Percentiles rank a stretch among this genome's conserved stretches.
Conservation (phyloP, 352 stramenopile genomes). For the Blastocystis sp. region DNA sequence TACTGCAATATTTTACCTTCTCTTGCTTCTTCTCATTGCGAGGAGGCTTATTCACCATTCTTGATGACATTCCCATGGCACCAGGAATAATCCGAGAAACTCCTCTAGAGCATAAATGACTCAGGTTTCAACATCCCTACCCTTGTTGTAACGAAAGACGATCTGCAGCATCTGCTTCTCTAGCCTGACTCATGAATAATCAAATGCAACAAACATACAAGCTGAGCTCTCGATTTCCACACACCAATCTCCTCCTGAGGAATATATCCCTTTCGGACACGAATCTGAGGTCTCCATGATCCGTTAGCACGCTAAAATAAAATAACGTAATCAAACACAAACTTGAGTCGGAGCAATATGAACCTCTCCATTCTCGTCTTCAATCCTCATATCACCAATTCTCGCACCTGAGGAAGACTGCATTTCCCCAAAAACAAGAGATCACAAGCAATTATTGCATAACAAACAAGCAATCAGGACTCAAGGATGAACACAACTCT, state of each 20-base stretch:
- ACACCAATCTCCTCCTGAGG: conserved; percentile 33
- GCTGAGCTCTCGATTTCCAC: not conserved
- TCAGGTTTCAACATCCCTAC: too few species aligned
- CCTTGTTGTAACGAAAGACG: too few species aligned
- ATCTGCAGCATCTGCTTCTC: not conserved
- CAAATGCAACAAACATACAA: not conserved
- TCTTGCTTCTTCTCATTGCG: too few species aligned
- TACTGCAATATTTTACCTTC: too few species aligned
- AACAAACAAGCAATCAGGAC: not conserved
- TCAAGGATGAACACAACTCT: not conserved
- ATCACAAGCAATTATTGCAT: not conserved
- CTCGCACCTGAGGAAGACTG: not conserved
- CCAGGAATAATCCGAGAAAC: too few species aligned
- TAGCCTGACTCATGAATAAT: not conserved
- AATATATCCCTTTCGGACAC: conserved; percentile 41
- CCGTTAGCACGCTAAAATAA: conserved; percentile 10
- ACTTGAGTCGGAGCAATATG: conserved; percentile 36
- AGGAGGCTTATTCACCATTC: too few species aligned
- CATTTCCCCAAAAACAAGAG: not conserved
- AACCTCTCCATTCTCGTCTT: conserved; percentile 50
- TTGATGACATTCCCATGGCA: too few species aligned
- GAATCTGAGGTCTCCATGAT: conserved; percentile 23
- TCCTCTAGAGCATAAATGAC: too few species aligned
- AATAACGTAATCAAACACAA: not conserved
- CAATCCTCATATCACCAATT: not conserved